Evolutionary conservation across 257 asterid species (phyloP), one percentile per base, ranked within the genome.

Genomic region (Solanum etuberosum): DNA sequence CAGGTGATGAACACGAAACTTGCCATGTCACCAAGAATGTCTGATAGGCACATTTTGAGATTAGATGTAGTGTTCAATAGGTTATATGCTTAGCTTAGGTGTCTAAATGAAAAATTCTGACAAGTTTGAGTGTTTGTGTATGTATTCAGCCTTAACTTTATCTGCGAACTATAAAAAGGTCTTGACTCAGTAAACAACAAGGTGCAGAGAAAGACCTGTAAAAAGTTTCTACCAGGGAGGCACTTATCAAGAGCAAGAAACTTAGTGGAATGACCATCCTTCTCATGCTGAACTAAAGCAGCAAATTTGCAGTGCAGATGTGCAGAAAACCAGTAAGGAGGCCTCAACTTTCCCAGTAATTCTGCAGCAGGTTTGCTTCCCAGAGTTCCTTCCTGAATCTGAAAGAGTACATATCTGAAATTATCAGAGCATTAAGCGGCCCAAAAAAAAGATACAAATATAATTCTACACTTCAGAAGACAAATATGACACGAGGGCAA

Each of bases 231-330:
- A 32, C 92, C 86, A 4, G 94, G 91, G 42, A 87, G 90, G 87
- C 94, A 92, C 76, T 92, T 92, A 90, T 92, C 92, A 6, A 92
- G 93, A 4, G 92, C 93, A 34, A 92, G 94, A 90, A 92, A 92
- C 48, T 92, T 92, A 70, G 94, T 92, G 86, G 89, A 65, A 61
- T 92, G 91, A 83, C 98, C 97, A 86, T 86, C 89, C 32, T 93
- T 94, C 65, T 93, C 96, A 85, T 97, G 99, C 90, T 95, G 96
- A 87, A 95, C 98, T 86, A 95, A 91, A 88, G 99, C 99, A 88
- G 99, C 89, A 89, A 97, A 95, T 92, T 97, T 94, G 95, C 99
- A 97, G 91, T 97, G 99, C 89, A 97, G 88, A 91, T 97, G 99
- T 21, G 99, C 99, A 78, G 99, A 93, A 91, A 97, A 95, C 99